Percentiles rank a stretch among this genome's conserved stretches.
phyloP scores from a whole-genome alignment of 352 stramenopile species.

The Thalassiosira hispida region DNA sequence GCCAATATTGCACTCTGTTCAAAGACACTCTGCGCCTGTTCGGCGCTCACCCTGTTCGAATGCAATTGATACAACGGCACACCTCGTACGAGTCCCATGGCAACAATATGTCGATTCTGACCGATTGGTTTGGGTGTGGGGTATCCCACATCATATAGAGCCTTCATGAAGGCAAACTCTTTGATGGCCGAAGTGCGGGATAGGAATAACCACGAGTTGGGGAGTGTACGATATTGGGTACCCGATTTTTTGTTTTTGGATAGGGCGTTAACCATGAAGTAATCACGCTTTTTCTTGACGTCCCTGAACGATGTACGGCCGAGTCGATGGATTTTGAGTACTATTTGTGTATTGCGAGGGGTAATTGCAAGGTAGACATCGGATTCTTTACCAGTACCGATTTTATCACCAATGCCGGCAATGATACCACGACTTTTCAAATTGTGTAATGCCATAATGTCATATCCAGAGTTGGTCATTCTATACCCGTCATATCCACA shows the following conservation, averaged over 20 bases:
- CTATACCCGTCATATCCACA: constrained; percentile 93
- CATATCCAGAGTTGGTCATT: constrained; percentile 99
- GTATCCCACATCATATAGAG: constrained; percentile 95
- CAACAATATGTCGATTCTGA: constrained; percentile 97
- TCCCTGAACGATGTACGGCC: constrained; percentile 97
- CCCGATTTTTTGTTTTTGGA: constrained; percentile 90
- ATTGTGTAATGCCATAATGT: constrained; percentile 96
- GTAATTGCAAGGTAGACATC: constrained; percentile 96
- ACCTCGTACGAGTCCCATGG: constrained; percentile 96
- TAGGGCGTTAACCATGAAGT: constrained; percentile 87
- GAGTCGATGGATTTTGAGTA: constrained; percentile 99
- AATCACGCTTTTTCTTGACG: constrained; percentile 98
- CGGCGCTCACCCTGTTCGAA: constrained; percentile 90
- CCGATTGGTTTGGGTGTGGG: constrained; percentile 96
- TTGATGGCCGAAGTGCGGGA: constrained; percentile 97
- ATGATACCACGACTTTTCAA: constrained; percentile 92
- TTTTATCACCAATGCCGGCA: constrained; percentile 85
- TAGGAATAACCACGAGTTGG: constrained; percentile 98
- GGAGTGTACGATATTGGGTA: constrained; percentile 88
- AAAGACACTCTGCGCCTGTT: constrained; percentile 91
- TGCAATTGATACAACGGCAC: constrained; percentile 96
- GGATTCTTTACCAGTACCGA: constrained; percentile 98
- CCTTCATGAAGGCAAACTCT: constrained; percentile 99
- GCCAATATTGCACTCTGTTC: constrained; percentile 94
- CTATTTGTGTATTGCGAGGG: constrained; percentile 93